A percentile compares a stretch with the other conserved stretches of the same genome.
phyloP scores from a whole-genome alignment of 306 rosid genomes.

The Cicer chorassanicum region DNA sequence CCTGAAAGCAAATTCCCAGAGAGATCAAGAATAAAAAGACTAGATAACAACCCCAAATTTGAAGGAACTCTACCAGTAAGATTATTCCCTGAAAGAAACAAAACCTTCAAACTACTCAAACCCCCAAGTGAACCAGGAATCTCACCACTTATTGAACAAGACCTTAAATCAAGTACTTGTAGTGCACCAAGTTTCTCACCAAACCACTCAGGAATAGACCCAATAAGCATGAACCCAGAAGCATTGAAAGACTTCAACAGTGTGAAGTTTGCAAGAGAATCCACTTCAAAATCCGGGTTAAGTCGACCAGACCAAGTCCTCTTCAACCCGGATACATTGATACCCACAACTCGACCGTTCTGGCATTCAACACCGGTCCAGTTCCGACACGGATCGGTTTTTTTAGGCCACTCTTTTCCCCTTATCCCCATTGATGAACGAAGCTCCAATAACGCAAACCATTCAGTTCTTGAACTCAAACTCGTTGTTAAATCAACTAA shows the following conservation, averaged over 20 bases:
- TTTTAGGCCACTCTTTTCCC: conserved; percentile 76
- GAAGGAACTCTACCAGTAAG: conserved; percentile 74
- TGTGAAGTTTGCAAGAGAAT: conserved; percentile 65
- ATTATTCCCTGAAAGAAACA: conserved; percentile 65
- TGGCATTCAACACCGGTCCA: conserved; percentile 78
- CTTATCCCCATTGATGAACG: conserved; percentile 82
- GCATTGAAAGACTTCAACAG: conserved; percentile 70
- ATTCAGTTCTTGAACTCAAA: conserved; percentile 58
- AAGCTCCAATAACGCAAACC: conserved; percentile 66
- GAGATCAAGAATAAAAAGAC: conserved; percentile 68
- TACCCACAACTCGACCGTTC: conserved; percentile 59
- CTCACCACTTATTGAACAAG: conserved; percentile 62
- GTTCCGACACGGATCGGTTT: conserved; percentile 63
- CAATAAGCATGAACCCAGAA: conserved; percentile 82
- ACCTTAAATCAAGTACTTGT: conserved; percentile 70
- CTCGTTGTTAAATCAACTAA: conserved; percentile 48
- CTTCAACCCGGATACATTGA: conserved; percentile 64
- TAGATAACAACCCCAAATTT: conserved; percentile 55
- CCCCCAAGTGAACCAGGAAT: conserved; percentile 70
- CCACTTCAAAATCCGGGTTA: conserved; percentile 65
- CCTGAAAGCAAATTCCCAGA: conserved; percentile 75
- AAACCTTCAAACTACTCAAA: conserved; percentile 52
- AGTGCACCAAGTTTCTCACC: conserved; percentile 63
- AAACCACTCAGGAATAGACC: conserved; percentile 86
- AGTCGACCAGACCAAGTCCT: conserved; percentile 56